phyloP scores from a whole-genome alignment of 2,329 filamentous ascomycete species.

The Aspergillus uvarum region DNA sequence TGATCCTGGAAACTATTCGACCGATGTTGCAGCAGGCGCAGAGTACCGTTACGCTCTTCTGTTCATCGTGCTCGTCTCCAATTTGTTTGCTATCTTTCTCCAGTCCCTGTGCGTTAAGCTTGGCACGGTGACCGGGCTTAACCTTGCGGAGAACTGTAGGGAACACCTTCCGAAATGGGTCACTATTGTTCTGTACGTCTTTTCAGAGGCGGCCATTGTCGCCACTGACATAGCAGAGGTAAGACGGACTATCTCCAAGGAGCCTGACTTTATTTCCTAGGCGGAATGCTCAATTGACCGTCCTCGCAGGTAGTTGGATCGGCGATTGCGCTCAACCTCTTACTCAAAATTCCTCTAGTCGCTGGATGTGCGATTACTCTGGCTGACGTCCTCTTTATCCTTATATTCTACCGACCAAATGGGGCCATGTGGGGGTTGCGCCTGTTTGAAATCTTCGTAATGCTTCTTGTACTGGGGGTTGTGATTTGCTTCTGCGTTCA shows the following conservation, averaged over 20 bases:
- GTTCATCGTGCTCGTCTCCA: slow-evolving; percentile 50
- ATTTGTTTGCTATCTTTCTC: slow-evolving; percentile 50
- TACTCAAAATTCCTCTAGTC: slow-evolving; percentile 54
- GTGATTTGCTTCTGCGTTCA: slow-evolving; percentile 59
- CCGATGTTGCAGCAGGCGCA: slow-evolving; percentile 50
- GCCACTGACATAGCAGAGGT: slow-evolving; percentile 71
- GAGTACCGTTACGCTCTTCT: slow-evolving; percentile 45
- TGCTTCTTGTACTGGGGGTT: slow-evolving; percentile 54
- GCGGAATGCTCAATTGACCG: background rate
- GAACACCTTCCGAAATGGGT: slow-evolving; percentile 66
- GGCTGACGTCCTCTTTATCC: slow-evolving; percentile 56
- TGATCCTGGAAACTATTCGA: slow-evolving; percentile 52
- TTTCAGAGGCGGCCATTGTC: slow-evolving; percentile 68
- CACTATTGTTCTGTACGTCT: slow-evolving; percentile 59
- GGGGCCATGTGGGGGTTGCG: slow-evolving; percentile 53
- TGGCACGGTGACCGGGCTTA: slow-evolving; percentile 66
- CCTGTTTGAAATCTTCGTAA: slow-evolving; percentile 56
- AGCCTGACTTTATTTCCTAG: background rate
- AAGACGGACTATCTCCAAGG: slow-evolving; percentile 11
- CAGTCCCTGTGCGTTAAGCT: slow-evolving; percentile 58
- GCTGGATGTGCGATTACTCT: slow-evolving; percentile 59
- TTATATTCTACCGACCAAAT: slow-evolving; percentile 56
- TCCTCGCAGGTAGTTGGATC: slow-evolving; percentile 53
- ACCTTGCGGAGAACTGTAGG: slow-evolving; percentile 65
- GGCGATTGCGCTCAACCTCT: slow-evolving; percentile 57